Evolutionary conservation across 2,329 filamentous ascomycete genomes (phyloP), one percentile per base, ranked within the genome.

Genomic region (Myriosclerotinia scirpicola): DNA sequence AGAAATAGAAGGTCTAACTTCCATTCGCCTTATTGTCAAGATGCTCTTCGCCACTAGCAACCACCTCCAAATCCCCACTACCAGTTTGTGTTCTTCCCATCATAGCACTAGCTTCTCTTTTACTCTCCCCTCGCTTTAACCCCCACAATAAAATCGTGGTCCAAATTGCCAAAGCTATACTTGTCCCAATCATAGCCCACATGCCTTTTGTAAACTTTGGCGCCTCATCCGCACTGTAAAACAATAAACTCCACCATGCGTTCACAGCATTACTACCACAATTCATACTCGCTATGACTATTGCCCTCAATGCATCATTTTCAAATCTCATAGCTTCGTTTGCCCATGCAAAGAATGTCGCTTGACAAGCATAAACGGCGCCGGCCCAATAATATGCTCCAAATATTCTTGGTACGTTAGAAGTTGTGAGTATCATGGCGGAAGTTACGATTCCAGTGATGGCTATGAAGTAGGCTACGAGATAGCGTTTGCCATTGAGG

Each of bases 291-390:
- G 88, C 89, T 46, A 92, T 83, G 0, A 91, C 88, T 1, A 91
- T 82, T 2, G 83, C 86, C 5, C 89, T 81, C 55, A 87, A 82
- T 26, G 84, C 83, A 67, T 90, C 85, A 71, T 90, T 84, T 65
- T 84, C 83, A 9, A 86, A 81, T 79, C 90, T 84, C 2, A 86
- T 85, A 3, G 70, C 71, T 72, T 91, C 89, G 71, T 92, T 91
- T 30, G 87, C 89, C 89, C 89, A 91, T 0, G 89, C 89, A 71
- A 92, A 91, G 71, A 91, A 91, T 0, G 86, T 89, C 7, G 89
- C 88, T 76, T 92, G 88, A 72, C 88, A 90, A 0, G 89, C 88
- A 71, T 91, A 91, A 0, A 90, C 86, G 4, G 83, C 80, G 0
- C 89, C 89, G 0, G 88, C 86, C 84, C 85, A 88, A 75, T 90